phyloP scores from a whole-genome alignment of 2,329 filamentous ascomycete genomes.

The Tolypocladium guangdongense region DNA sequence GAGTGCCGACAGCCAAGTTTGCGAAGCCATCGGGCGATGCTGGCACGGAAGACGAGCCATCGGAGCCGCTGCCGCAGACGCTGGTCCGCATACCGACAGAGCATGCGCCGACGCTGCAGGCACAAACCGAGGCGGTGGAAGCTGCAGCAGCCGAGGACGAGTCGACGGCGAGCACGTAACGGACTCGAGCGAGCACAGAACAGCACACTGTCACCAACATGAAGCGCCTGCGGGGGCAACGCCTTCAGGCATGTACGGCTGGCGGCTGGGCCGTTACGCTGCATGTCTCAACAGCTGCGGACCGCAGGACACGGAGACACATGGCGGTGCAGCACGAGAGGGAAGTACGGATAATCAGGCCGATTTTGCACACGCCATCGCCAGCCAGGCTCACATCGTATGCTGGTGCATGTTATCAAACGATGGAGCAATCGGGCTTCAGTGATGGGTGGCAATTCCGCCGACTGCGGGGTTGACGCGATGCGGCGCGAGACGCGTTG shows the following conservation, averaged over 20 bases:
- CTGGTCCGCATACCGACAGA: slow-evolving; percentile 78
- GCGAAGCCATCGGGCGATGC: slow-evolving; percentile 43
- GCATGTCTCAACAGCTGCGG: background rate
- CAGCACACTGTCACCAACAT: background rate
- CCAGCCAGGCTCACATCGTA: background rate
- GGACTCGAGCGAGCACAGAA: background rate
- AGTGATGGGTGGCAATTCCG: background rate
- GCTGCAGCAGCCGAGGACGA: slow-evolving; percentile 30
- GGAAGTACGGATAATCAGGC: background rate
- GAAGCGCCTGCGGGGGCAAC: background rate
- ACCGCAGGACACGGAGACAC: background rate
- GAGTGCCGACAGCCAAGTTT: slow-evolving; percentile 47
- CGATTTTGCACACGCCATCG: background rate
- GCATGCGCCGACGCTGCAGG: slow-evolving; percentile 55
- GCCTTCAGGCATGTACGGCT: background rate
- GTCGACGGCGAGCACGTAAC: slow-evolving; percentile 1
- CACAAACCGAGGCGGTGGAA: slow-evolving; percentile 43
- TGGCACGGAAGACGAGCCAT: slow-evolving; percentile 23
- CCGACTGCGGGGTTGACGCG: background rate
- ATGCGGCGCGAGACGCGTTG: background rate
- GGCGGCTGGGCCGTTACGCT: background rate
- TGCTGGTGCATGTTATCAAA: background rate
- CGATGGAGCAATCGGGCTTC: background rate
- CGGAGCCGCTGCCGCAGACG: slow-evolving; percentile 60
- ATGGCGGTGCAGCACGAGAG: background rate